Conservation (phyloP, 2,329 filamentous ascomycete genomes). For the Epichloe elymi region DNA sequence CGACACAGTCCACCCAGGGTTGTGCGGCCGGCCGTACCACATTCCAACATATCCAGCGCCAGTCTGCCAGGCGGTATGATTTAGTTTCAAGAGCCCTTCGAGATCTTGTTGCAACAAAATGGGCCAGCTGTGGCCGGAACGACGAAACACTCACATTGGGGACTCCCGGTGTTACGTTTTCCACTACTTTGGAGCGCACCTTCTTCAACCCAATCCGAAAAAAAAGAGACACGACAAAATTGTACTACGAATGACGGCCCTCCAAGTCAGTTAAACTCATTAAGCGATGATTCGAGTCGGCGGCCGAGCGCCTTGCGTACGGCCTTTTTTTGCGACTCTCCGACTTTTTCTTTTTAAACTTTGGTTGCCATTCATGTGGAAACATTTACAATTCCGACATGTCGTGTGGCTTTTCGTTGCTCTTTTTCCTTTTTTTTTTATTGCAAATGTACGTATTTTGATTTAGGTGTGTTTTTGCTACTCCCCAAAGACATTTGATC, state of each 20-base stretch:
- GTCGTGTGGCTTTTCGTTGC: slow-evolving; percentile 7
- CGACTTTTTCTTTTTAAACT: not conserved
- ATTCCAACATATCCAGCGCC: slow-evolving; percentile 16
- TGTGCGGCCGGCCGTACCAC: slow-evolving; percentile 1
- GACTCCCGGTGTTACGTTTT: not conserved
- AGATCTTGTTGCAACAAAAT: not conserved
- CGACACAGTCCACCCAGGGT: slow-evolving; percentile 2
- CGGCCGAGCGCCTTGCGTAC: not conserved
- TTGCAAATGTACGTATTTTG: not conserved
- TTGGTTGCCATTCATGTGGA: slow-evolving; percentile 6
- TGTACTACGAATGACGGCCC: slow-evolving; percentile 7
- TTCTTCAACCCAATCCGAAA: not conserved
- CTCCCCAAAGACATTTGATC: not conserved
- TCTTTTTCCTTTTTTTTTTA: slow-evolving; percentile 6
- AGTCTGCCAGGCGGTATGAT: slow-evolving; percentile 33
- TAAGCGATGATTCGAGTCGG: slow-evolving; percentile 1
- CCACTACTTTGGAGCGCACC: not conserved
- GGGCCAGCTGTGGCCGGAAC: not conserved
- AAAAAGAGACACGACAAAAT: not conserved
- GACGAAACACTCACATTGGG: not conserved
- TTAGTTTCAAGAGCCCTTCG: slow-evolving; percentile 12
- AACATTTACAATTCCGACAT: not conserved
- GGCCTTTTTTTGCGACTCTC: not conserved
- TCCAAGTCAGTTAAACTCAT: not conserved
- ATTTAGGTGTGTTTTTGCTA: slow-evolving; percentile 3